phyloP scores from a whole-genome alignment of 2,329 filamentous ascomycete genomes.

The Sordariomycetes sp. region DNA sequence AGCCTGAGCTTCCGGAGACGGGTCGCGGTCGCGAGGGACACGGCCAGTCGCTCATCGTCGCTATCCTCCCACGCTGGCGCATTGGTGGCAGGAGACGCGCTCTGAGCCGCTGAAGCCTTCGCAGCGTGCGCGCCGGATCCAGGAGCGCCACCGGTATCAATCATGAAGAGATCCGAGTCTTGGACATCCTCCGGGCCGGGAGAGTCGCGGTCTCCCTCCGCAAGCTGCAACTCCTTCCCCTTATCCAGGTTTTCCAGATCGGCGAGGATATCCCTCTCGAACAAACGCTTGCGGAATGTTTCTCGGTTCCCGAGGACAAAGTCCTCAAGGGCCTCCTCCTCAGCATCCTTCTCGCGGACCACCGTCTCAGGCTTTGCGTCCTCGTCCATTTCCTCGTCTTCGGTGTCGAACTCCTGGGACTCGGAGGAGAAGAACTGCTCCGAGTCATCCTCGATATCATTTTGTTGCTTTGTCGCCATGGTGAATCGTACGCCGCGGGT shows the following conservation, averaged over 20 bases:
- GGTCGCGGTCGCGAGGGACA: conserved; percentile 67
- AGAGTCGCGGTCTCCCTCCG: conserved; percentile 11
- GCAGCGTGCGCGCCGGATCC: conserved; percentile 17
- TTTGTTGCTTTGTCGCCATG: neutral
- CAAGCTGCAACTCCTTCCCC: conserved; percentile 15
- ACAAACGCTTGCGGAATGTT: conserved; percentile 68
- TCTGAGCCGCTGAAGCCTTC: neutral
- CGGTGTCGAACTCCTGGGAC: conserved; percentile 8
- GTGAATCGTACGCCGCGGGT: neutral
- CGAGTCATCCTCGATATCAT: neutral
- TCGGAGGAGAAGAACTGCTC: conserved; percentile 10
- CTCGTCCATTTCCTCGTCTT: conserved; percentile 13
- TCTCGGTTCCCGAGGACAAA: conserved; percentile 78
- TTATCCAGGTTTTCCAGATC: conserved; percentile 18
- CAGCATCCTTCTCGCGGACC: conserved; percentile 56
- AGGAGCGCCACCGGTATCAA: conserved; percentile 37
- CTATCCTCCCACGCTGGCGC: conserved; percentile 80
- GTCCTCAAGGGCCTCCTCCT: conserved; percentile 75
- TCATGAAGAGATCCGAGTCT: conserved; percentile 75
- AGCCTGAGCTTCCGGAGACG: conserved; percentile 72
- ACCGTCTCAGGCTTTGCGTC: conserved; percentile 7
- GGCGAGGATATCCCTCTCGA: conserved; percentile 29
- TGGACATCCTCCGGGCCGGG: conserved; percentile 42
- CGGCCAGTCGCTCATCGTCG: conserved; percentile 76
- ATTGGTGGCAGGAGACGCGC: conserved; percentile 10